phyloP scores from a whole-genome alignment of 192 early-diverging fungal species.

The Backusella sp. region DNA sequence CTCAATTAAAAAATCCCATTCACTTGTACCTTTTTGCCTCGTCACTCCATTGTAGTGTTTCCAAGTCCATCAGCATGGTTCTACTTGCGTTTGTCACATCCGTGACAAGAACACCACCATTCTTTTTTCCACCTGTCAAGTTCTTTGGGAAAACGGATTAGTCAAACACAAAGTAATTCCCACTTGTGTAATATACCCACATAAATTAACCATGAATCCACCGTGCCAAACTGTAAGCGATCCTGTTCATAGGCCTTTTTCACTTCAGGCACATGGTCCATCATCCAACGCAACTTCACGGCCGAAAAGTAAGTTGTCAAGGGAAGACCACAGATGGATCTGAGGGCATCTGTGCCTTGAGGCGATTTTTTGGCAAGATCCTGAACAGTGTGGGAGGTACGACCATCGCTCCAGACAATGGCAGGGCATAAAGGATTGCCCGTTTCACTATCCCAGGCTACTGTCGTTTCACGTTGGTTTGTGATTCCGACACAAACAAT shows the following conservation, averaged over 20 bases:
- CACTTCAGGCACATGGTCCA: slow-evolving; percentile 77
- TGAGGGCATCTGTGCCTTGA: slow-evolving; percentile 38
- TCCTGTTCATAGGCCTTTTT: slow-evolving; percentile 71
- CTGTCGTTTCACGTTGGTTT: slow-evolving; percentile 92
- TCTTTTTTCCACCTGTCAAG: slow-evolving; percentile 72
- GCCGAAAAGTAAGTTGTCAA: slow-evolving; percentile 92
- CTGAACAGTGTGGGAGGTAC: slow-evolving; percentile 76
- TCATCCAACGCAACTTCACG: slow-evolving; percentile 90
- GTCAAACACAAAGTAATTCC: background rate
- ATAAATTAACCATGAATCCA: slow-evolving; percentile 95
- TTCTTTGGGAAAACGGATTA: slow-evolving; percentile 48
- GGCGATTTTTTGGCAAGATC: slow-evolving; percentile 46
- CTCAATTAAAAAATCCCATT: background rate
- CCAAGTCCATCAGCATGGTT: slow-evolving; percentile 93
- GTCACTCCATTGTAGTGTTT: slow-evolving; percentile 78
- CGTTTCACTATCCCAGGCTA: slow-evolving; percentile 84
- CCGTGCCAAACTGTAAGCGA: slow-evolving; percentile 80
- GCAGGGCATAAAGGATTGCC: slow-evolving; percentile 82
- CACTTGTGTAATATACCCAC: slow-evolving; percentile 39
- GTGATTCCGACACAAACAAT: slow-evolving; percentile 85
- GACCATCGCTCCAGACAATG: slow-evolving; percentile 90
- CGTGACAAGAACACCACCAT: slow-evolving; percentile 72
- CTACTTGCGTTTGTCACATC: slow-evolving; percentile 93
- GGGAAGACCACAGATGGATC: slow-evolving; percentile 76
- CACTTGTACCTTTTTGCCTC: slow-evolving; percentile 45